Evolutionary conservation across 768 basidiomycete species (phyloP), one percentile per base, ranked within the genome.

Genomic region (Mycena alexandri): DNA sequence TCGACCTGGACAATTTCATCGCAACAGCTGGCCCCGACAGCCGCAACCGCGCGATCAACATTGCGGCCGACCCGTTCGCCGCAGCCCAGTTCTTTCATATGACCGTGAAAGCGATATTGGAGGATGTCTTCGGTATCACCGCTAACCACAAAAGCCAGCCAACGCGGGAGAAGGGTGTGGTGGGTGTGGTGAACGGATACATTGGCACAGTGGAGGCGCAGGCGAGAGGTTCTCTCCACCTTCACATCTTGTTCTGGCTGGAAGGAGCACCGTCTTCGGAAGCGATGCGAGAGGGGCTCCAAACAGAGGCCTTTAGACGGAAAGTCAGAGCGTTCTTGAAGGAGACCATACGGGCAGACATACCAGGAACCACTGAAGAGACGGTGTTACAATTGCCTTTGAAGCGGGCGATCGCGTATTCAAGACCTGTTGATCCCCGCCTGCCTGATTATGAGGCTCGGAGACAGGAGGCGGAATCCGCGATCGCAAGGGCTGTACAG

Each of bases 1-100:
- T 87, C 9, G 74, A 86, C 56, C 57, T 87, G 8, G 81, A 87
- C 54, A 2, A 63, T 0, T 81, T 81, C 38, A 2, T 65, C 0
- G 12, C 24, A 0, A 69, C 62, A 0, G 29, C 47, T 1, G 78
- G 79, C 1, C 80, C 80, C 0, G 60, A 68, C n/a, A 51, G 44
- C 53, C 13, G 10, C 6, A 1, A 38, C 19, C 57, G 77, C 0
- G 67, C 73, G 0, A 1, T 33, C 5, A 78, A 74, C 24, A 72
- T 80, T 9, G 78, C 76, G 5, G 14, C 10, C 0, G 76, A 81
- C 46, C 79, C 79, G 0, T 80, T 71, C 44, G 79, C 76, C 1
- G 76, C 81, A 0, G 76, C 80, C 1, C 70, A 76, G 54, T 82
- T 78, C 62, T 82, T 80, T 55, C 71, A 79, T 42, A 74, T 74